phyloP scores from a whole-genome alignment of 2,329 filamentous ascomycete genomes.

The Talaromyces sp. region DNA sequence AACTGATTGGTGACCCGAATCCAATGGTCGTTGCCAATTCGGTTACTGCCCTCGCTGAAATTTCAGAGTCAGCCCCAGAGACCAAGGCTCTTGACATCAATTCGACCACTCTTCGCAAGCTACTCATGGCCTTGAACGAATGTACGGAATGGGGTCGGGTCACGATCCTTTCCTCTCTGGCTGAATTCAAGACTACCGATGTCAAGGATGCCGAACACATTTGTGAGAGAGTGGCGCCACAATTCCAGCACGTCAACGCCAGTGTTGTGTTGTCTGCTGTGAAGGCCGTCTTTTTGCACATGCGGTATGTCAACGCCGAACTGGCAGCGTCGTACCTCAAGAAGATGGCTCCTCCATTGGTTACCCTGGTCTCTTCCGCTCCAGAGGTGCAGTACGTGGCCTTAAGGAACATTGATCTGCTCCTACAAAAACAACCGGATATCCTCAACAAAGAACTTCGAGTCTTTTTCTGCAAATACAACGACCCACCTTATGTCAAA shows the following conservation, averaged over 20 bases:
- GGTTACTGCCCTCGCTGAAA: conserved; percentile 88
- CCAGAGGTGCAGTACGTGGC: conserved; percentile 98
- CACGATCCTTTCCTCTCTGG: conserved; percentile 83
- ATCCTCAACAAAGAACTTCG: conserved; percentile 96
- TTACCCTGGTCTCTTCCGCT: conserved; percentile 90
- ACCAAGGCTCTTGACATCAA: conserved; percentile 82
- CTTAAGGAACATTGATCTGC: conserved; percentile 87
- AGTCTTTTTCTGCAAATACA: conserved; percentile 99
- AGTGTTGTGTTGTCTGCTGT: conserved; percentile 96
- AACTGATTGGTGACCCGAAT: conserved; percentile 94
- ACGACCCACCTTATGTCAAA: conserved; percentile 95
- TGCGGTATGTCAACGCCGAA: conserved; percentile 76
- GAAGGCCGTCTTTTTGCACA: conserved; percentile 95
- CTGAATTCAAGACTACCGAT: conserved; percentile 81
- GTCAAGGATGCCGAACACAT: conserved; percentile 97
- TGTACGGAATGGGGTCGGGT: conserved; percentile 98
- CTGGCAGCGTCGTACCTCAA: conserved; percentile 81
- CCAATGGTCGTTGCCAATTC: conserved; percentile 99
- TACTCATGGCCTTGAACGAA: conserved; percentile 93
- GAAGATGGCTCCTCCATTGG: conserved; percentile 96
- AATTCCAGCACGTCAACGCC: conserved; percentile 97
- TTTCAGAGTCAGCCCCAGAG: conserved; percentile 83
- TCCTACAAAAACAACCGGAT: conserved; percentile 92
- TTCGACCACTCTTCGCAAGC: conserved; percentile 80
- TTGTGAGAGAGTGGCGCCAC: conserved; percentile 89